Evolutionary conservation across 2,329 filamentous ascomycete genomes (phyloP), one percentile per base, ranked within the genome.

Genomic region (Scortechinia acanthostroma): DNA sequence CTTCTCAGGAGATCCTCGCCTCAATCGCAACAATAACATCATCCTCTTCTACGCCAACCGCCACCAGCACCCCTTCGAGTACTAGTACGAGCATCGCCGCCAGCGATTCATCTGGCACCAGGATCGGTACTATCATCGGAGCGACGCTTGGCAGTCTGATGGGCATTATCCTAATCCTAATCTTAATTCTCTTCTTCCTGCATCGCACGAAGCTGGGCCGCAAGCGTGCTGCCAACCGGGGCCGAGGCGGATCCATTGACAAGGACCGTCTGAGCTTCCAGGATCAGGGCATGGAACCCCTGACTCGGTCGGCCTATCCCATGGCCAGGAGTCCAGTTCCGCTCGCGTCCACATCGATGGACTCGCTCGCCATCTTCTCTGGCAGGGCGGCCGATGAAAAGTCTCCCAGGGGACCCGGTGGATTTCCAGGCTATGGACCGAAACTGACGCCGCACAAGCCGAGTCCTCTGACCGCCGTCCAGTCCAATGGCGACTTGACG

Each of bases 241-340:
- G n/a, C n/a, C 25, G 25, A 10, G 25, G 42, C n/a, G 43, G 37
- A 21, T n/a, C 40, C 21, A 33, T 22, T 25, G 20, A 20, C 17
- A 15, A 20, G 17, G 15, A 22, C 45, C 60, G 64, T 20, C 50
- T 66, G 6, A 67, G 63, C 51, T 66, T 66, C 52, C 64, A 69
- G 47, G 66, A 70, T 49, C 60, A 60, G 49, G 66, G 66, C 4
- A 59, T 68, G 49, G 61, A 68, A 49, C 65, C 68, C 43, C 53
- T 71, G 30, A 56, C 65, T 4, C 55, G 55, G 45, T 57, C 60
- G 23, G 63, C 64, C 2, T 64, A 68, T 42, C 67, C 68, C 2
- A 70, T 71, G 65, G 68, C 59, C 14, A 59, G 62, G 52, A 64
- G 61, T 40, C 58, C 65, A 1, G 65, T 62, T 3, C 63, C 60